These are phyloP conservation scores for Cercospora sojina DNA, from an alignment of 2,329 filamentous ascomycete species.

Conservation along the genomic window DNA sequence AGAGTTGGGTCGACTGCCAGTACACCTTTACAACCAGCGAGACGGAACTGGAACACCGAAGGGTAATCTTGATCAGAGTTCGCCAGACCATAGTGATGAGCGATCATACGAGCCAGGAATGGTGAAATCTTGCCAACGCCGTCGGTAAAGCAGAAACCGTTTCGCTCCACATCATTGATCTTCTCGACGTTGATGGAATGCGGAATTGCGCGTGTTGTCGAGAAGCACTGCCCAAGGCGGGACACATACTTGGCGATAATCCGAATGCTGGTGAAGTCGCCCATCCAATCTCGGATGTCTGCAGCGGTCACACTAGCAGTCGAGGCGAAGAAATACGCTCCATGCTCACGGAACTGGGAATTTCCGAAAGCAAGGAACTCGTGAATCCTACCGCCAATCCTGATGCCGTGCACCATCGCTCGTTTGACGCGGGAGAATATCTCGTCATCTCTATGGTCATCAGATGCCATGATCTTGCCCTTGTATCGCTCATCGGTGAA, in stretches of 20 bases:
- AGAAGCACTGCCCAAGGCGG: constrained; percentile 90
- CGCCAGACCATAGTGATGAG: constrained; percentile 64
- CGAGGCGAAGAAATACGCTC: constrained; percentile 88
- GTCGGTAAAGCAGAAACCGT: constrained; percentile 77
- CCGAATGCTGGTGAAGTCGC: constrained; percentile 75
- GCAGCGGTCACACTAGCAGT: constrained; percentile 66
- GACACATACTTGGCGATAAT: constrained; percentile 88
- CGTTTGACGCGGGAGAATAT: constrained; percentile 73
- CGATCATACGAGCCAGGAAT: constrained; percentile 71
- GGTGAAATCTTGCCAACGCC: constrained; percentile 90
- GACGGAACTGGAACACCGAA: constrained; percentile 86
- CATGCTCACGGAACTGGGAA: constrained; percentile 88
- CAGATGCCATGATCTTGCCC: constrained; percentile 40
- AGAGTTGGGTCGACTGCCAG: constrained; percentile 66
- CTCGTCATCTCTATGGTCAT: constrained; percentile 40
- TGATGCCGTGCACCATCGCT: constrained; percentile 73
- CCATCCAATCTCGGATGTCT: constrained; percentile 83
- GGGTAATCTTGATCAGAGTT: constrained; percentile 56
- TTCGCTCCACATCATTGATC: constrained; percentile 68
- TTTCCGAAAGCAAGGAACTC: constrained; percentile 93
- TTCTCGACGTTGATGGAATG: constrained; percentile 58
- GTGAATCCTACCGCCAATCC: constrained; percentile 76
- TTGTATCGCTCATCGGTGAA: constrained; percentile 76
- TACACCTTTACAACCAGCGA: constrained; percentile 90
- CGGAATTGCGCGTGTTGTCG: constrained; percentile 76